A percentile compares a stretch with the other conserved stretches of the same genome.
Evolutionary conservation across 2,329 filamentous ascomycete genomes (phyloP).

Genomic region (Cercospora sesami): DNA sequence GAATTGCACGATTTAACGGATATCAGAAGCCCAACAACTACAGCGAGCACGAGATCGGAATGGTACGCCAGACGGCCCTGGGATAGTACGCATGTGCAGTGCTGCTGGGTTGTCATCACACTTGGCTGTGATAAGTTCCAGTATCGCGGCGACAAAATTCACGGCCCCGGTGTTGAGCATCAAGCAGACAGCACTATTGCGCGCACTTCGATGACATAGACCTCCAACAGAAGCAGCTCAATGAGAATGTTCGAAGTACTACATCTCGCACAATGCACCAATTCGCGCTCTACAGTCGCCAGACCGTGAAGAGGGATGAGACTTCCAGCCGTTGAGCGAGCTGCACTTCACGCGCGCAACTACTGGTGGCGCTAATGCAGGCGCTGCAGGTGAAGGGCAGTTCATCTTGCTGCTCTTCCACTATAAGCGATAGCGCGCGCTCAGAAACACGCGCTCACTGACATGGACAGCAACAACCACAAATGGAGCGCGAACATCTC

Average conservation of each 20-base stretch:
- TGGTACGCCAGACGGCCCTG: background rate
- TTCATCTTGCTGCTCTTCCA: background rate
- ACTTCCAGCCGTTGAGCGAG: background rate
- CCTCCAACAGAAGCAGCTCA: background rate
- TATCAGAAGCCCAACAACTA: background rate
- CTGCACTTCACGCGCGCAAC: background rate
- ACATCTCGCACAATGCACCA: background rate
- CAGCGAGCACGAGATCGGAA: background rate
- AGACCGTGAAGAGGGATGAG: background rate
- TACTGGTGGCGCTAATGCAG: background rate
- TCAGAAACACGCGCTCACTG: background rate
- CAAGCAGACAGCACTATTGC: background rate
- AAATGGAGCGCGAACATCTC: conserved; percentile 4
- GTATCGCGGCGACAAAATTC: background rate
- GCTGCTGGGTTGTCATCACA: background rate
- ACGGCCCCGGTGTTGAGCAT: background rate
- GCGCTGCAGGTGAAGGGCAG: background rate
- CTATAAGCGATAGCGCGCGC: background rate
- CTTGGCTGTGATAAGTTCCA: background rate
- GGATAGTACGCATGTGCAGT: background rate
- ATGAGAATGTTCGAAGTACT: background rate
- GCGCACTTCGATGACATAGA: background rate
- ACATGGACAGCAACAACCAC: background rate
- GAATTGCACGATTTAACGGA: background rate
- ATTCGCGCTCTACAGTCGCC: background rate